These are phyloP conservation scores for Phytophthora pisi DNA, from an alignment of 352 stramenopile species.

Conservation along the genomic window DNA sequence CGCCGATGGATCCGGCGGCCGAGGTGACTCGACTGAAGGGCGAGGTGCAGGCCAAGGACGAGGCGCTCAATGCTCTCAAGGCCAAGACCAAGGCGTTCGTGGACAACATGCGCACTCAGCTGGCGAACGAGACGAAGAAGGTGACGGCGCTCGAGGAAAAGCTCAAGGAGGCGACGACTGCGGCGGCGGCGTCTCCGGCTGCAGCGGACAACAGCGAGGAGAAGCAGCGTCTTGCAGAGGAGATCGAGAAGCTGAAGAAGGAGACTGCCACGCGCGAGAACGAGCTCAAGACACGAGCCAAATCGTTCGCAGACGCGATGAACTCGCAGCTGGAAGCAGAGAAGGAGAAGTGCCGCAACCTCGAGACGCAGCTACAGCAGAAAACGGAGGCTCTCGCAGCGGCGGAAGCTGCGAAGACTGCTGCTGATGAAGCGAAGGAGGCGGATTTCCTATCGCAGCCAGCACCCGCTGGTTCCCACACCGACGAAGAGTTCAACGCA, in stretches of 20 bases:
- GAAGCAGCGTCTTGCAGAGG: constrained; percentile 21
- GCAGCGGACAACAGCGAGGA: constrained; percentile 9
- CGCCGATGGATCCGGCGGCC: constrained; percentile 37
- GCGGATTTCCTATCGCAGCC: constrained; percentile 29
- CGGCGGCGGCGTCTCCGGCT: not conserved
- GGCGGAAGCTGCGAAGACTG: constrained; percentile 28
- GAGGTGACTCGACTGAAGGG: constrained; percentile 62
- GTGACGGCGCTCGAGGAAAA: constrained; percentile 60
- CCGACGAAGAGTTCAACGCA: constrained; percentile 43
- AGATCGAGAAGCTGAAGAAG: constrained; percentile 54
- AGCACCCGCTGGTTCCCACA: constrained; percentile 15
- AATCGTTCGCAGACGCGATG: constrained; percentile 73
- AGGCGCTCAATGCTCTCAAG: constrained; percentile 83
- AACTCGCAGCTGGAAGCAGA: constrained; percentile 66
- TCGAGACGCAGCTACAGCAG: constrained; percentile 62
- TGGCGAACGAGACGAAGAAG: constrained; percentile 72
- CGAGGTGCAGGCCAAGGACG: constrained; percentile 75
- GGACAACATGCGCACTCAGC: constrained; percentile 73
- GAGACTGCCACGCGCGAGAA: constrained; percentile 57
- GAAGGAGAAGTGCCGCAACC: constrained; percentile 52
- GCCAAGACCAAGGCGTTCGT: constrained; percentile 87
- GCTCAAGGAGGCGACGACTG: constrained; percentile 30
- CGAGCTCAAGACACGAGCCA: constrained; percentile 72
- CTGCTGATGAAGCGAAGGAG: constrained; percentile 19
- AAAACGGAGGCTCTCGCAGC: constrained; percentile 41